Base-by-base conservation (phyloP, 2,329 filamentous ascomycete genomes). In the Colletotrichum echinochloae region DNA sequence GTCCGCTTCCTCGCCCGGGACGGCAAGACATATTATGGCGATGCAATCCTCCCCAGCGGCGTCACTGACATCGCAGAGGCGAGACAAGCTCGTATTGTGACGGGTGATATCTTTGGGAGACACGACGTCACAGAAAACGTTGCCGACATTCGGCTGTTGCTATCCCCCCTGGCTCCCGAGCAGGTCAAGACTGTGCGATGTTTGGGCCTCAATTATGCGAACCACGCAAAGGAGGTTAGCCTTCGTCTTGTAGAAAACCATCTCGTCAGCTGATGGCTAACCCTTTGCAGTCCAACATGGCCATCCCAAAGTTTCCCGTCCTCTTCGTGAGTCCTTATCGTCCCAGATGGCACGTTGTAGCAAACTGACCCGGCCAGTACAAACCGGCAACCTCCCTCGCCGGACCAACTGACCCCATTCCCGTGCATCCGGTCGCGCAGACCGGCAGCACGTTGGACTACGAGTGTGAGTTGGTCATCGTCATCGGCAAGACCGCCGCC, bases 401-500 rank as follows among this genome's bases (percentile, higher is more conserved):
- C 0, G 91, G 91, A 2, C 91, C 91, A 0, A 83, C 80, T 2
- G 90, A 92, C 74, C 83, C 89, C 1, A 91, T 94, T 62, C 91
- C 91, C 2, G 84, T 95, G 44, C 88, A 89, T 28, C 76, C 80
- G 2, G 82, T 92, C 70, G 92, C 91, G 0, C 92, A 94, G 79
- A 85, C 90, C 71, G 84, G 84, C 57, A 82, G 83, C n/a, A 90
- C 90, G 0, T 81, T 94, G 23, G 93, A 95, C 80, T 95, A 95
- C 79, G 93, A 95, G 81, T 93, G 91, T 78, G 93, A 95, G 81
- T 85, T 95, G 8, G 91, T 94, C 18, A 85, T 89, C 46, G 84
- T 95, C 11, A 93, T 95, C 72, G 91, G 91, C 30, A 91, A 90
- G 79, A 82, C 87, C 70, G 91, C 89, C 70, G 81, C 83, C 52